A percentile compares a stretch with the other conserved stretches of the same genome.
phyloP scores from a whole-genome alignment of 768 basidiomycete genomes.

The Termitomyces sp. region DNA sequence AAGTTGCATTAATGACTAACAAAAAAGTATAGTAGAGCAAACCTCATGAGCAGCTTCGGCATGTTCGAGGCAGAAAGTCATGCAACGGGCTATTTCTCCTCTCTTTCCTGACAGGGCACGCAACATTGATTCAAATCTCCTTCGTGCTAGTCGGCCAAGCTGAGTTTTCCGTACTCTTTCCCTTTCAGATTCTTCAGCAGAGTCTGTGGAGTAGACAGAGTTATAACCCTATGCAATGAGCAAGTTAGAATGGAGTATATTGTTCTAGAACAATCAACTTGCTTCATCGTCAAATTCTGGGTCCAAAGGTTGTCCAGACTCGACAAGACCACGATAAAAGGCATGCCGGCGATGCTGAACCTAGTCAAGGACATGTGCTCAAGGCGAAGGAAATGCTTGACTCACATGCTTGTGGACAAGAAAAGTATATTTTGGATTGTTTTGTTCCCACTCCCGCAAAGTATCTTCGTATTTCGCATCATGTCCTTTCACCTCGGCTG shows the following conservation, averaged over 20 bases:
- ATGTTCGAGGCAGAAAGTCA: conserved; percentile 96
- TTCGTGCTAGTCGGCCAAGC: conserved; percentile 74
- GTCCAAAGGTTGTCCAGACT: conserved; percentile 45
- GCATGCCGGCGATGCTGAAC: conserved; percentile 64
- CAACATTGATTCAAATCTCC: conserved; percentile 87
- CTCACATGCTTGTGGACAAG: conserved; percentile 53
- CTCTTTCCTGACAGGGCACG: conserved; percentile 80
- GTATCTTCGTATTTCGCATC: conserved; percentile 71
- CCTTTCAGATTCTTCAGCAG: conserved; percentile 88
- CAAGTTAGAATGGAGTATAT: conserved; percentile 3
- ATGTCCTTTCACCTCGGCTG: conserved; percentile 78
- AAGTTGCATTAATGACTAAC: not conserved
- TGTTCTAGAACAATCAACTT: conserved; percentile 9
- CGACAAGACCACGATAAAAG: conserved; percentile 64
- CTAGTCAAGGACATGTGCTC: conserved; percentile 1
- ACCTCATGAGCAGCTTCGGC: conserved; percentile 96
- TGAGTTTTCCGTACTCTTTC: conserved; percentile 73
- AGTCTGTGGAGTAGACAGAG: conserved; percentile 87
- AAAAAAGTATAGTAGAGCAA: conserved; percentile 9
- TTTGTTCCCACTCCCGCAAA: conserved; percentile 68
- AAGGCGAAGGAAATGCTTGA: conserved; percentile 6
- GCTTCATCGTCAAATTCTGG: conserved; percentile 83
- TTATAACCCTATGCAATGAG: conserved; percentile 61
- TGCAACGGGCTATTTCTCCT: conserved; percentile 89
- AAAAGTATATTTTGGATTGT: conserved; percentile 82